Evolutionary conservation across 371 early-diverging fungal species (phyloP), one percentile per base, ranked within the genome.

Genomic region (Lichtheimia ornata): DNA sequence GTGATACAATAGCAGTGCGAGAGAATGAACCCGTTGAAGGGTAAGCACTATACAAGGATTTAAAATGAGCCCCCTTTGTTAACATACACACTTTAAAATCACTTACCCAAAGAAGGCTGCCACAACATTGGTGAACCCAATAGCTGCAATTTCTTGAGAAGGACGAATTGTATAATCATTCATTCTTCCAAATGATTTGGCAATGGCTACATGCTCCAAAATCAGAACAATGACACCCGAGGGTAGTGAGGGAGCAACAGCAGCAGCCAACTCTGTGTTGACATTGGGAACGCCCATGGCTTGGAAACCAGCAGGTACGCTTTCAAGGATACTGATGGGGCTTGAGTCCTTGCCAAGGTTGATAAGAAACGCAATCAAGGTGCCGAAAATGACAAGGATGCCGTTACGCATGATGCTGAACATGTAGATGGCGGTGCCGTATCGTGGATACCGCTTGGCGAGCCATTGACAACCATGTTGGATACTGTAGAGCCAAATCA

Each of bases 81-180:
- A 17, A 56, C 44, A 9, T n/a, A 42, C 5, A 56, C 3, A 6
- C 11, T n/a, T n/a, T n/a, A n/a, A n/a, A n/a, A 15, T 17, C 5
- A 5, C 43, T 0, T 84, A 89, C 47, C 91, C 89, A 73, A 95
- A 88, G 81, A 95, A 92, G 22, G 91, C 77, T 4, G 90, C 89
- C 65, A 88, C 65, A 49, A 91, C 69, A 74, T 97, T 97, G 35
- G 90, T 85, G 22, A 91, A 62, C 9, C 95, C 95, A 28, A 95
- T 81, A 14, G 95, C 93, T 53, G 94, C 84, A 25, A 94, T 70
- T 72, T 97, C 97, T 71, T 94, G 94, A 65, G 87, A 86, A 45
- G 88, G 79, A 42, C 84, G 78, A 63, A 89, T 77, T 1, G 69
- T 61, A 53, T 83, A 83, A 59, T 83, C 87, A 78, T 76, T 90